Conservation (phyloP, 2,329 filamentous ascomycete genomes). For the Stagonosporopsis vannaccii region DNA sequence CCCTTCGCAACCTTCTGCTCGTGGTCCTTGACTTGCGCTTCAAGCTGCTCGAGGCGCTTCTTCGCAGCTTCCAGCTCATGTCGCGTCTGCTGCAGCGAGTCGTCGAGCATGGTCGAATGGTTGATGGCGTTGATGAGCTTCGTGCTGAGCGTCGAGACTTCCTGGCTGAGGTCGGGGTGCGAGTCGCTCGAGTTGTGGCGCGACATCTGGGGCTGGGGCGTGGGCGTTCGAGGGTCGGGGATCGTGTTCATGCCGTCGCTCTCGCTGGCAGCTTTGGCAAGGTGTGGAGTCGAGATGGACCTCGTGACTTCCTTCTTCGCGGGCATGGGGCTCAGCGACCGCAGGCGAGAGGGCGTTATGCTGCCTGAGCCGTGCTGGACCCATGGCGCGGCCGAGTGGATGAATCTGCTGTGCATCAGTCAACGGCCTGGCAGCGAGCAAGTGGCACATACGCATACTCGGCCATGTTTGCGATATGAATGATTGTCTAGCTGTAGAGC, state of each 20-base stretch:
- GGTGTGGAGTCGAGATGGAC: conserved; percentile 48
- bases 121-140: conserved; percentile 99
- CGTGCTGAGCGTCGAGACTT: conserved; percentile 89
- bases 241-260: conserved; percentile 73
- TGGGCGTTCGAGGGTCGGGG: conserved; percentile 60
- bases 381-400: conserved; percentile 47
- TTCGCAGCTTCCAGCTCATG: conserved; percentile 81
- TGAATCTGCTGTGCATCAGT: conserved; percentile 34
- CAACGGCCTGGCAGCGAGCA: not conserved
- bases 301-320: conserved; percentile 48
- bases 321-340: conserved; percentile 45
- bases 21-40: conserved; percentile 73
- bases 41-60: conserved; percentile 72
- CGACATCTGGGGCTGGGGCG: conserved; percentile 42
- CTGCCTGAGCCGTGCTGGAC: conserved; percentile 40
- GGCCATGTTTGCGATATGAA: conserved; percentile 27
- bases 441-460: conserved; percentile 33
- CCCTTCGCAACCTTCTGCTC: conserved; percentile 74
- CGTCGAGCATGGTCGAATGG: conserved; percentile 89
- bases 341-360: conserved; percentile 47
- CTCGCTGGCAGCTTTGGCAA: conserved; percentile 40
- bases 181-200: conserved; percentile 56
- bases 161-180: conserved; percentile 70
- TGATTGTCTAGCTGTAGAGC: conserved; percentile 8
- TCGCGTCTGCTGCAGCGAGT: conserved; percentile 80